These are phyloP conservation scores for Populus nigra DNA, from an alignment of 345 rosid genomes.

Conservation along the genomic window DNA sequence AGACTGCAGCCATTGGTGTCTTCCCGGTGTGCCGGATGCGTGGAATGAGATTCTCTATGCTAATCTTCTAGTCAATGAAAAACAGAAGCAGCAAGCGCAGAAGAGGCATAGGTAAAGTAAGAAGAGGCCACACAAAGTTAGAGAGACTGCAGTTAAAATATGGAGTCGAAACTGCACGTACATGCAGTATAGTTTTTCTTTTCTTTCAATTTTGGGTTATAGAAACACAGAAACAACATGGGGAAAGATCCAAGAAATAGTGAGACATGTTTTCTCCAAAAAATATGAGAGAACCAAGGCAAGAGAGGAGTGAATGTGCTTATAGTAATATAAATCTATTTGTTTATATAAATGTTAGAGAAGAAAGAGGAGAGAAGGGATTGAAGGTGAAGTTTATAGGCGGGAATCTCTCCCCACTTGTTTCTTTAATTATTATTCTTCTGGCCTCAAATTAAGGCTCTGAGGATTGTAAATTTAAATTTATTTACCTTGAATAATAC, in stretches of 20 bases:
- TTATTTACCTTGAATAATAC: slow-evolving; percentile 1
- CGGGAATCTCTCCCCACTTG: not conserved
- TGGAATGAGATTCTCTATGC: slow-evolving; percentile 93
- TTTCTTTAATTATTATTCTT: not conserved
- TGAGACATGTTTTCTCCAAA: not conserved
- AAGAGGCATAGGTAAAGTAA: slow-evolving; percentile 37
- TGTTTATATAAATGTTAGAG: not conserved
- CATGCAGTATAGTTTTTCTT: slow-evolving; percentile 14
- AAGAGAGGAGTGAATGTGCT: not conserved
- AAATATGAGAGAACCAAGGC: not conserved
- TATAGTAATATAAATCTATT: not conserved
- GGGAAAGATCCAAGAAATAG: slow-evolving; percentile 13
- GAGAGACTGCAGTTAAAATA: not conserved
- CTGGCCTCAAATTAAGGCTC: slow-evolving; percentile 17
- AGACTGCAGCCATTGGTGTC: slow-evolving; percentile 99
- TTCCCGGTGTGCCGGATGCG: slow-evolving; percentile 89
- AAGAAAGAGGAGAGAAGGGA: not conserved
- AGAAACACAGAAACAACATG: slow-evolving; percentile 12
- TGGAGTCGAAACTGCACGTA: slow-evolving; percentile 9
- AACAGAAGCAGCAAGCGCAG: slow-evolving; percentile 40
- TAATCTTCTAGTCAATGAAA: slow-evolving; percentile 55
- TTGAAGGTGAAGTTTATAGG: not conserved
- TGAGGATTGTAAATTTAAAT: slow-evolving; percentile 13
- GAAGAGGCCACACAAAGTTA: not conserved
- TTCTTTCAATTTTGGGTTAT: slow-evolving; percentile 9